Evolutionary conservation across 371 early-diverging fungal species (phyloP), one percentile per base, ranked within the genome.

Genomic region (Polyrhizophydium stewartii): DNA sequence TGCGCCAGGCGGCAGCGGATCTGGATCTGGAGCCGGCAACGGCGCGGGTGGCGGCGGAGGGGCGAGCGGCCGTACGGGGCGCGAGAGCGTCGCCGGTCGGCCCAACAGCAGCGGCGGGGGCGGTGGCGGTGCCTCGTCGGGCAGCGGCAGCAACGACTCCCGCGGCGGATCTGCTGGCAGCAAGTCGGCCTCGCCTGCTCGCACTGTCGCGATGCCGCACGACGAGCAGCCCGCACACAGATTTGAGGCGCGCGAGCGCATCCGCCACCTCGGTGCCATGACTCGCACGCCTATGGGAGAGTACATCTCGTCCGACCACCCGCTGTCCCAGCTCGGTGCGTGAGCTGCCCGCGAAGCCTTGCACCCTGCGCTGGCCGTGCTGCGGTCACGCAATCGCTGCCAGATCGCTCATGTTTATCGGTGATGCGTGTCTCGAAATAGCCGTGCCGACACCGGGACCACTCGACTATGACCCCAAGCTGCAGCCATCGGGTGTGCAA

Each of bases 381-480:
- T n/a, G n/a, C n/a, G n/a, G n/a, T n/a, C n/a, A n/a, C n/a, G n/a
- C n/a, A n/a, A n/a, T n/a, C n/a, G n/a, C n/a, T n/a, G n/a, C n/a
- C n/a, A n/a, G n/a, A n/a, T n/a, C n/a, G n/a, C n/a, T n/a, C n/a
- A n/a, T n/a, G n/a, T n/a, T n/a, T n/a, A n/a, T n/a, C n/a, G n/a
- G 35, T 35, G 13, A 3, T 35, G 35, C 35, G 35, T 35, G 3
- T 35, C n/a, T n/a, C n/a, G n/a, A 41, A 31, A n/a, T 49, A 75
- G 72, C 72, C 16, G 58, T 66, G 38, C 74, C 74, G 12, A 65
- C 68, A 13, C 78, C 78, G 21, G 74, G 74, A 12, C 73, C 78
- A 19, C 68, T 69, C n/a, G 64, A 62, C 47, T 77, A 77, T 57
- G 66, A 69, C 33, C 74, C 74, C 19, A 71, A 66, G 47, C 67